Evolutionary conservation across 129 eudicot species (phyloP), one percentile per base, ranked within the genome.

Genomic region (Scalesia atractyloides): DNA sequence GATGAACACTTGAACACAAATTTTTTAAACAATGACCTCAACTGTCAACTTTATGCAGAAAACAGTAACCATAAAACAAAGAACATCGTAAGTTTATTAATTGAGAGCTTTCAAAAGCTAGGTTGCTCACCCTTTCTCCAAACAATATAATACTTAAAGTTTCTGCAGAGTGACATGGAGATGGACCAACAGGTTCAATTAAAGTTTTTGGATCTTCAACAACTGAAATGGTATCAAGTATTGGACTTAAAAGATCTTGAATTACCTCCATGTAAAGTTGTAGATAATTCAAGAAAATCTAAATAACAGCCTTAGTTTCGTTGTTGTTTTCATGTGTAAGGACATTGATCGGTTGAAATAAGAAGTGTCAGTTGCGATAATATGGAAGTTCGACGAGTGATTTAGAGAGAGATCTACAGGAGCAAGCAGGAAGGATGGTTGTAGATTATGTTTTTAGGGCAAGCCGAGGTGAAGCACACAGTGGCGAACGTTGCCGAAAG

Each of bases 191-290:
- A 41, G 98, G 88, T 72, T 90, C 88, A 78, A 94, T 80, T 61
- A 94, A 74, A 20, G 95, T 90, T 86, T 80, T 90, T 72, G 91
- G 95, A 83, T 95, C 99, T 80, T 95, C 99, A 59, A 86, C 97
- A 14, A 95, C 90, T 34, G 99, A 62, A 70, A 95, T 95, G 81
- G 90, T 95, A 72, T 95, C 97, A 86, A 90, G 88, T 73, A 81
- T 76, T 33, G 99, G 99, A 83, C 90, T 86, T 57, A 95, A 81
- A 20, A 95, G 97, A 79, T 95, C 99, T 61, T 95, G 99, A 72
- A 95, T 88, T 43, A 86, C 73, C 84, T 95, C 99, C 99, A 95
- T 95, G 76, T 95, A 95, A 74, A 95, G 91, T 97, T 95, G 86
- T 86, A 82, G 8, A 75, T 15, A 46, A 50, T 49, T 14, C 74